Conservation (phyloP, 2,329 filamentous ascomycete genomes). For the Aspergillus luchuensis region DNA sequence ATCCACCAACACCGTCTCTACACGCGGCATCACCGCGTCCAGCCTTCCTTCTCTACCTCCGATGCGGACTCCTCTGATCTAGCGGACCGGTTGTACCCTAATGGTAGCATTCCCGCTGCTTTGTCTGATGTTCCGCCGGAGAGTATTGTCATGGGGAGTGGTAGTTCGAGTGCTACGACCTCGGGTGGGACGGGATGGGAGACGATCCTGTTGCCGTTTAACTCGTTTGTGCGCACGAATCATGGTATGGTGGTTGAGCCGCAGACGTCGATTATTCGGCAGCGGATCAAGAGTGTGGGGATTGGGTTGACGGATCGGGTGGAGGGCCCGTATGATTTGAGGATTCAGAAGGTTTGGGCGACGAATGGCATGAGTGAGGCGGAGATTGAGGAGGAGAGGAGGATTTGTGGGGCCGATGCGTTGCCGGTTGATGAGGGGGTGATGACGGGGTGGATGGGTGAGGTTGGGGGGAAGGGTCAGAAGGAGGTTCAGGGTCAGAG, state of each 20-base stretch:
- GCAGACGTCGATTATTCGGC: slow-evolving; percentile 82
- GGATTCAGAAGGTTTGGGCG: slow-evolving; percentile 85
- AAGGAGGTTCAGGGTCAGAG: slow-evolving; percentile 10
- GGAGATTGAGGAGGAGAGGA: slow-evolving; percentile 44
- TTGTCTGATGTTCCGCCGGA: slow-evolving; percentile 43
- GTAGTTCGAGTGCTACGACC: slow-evolving; percentile 42
- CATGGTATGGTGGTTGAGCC: slow-evolving; percentile 90
- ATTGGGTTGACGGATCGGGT: slow-evolving; percentile 87
- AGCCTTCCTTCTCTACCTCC: slow-evolving; percentile 20
- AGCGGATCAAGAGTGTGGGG: slow-evolving; percentile 82
- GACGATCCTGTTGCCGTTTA: slow-evolving; percentile 87
- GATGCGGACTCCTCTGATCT: slow-evolving; percentile 27
- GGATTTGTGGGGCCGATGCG: slow-evolving; percentile 44
- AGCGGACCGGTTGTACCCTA: slow-evolving; percentile 28
- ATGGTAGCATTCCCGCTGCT: slow-evolving; percentile 33
- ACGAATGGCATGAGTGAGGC: slow-evolving; percentile 66
- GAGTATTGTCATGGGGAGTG: slow-evolving; percentile 37
- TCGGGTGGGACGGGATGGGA: slow-evolving; percentile 86
- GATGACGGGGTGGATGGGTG: slow-evolving; percentile 28
- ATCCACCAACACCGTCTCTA: slow-evolving; percentile 90
- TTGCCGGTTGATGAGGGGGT: slow-evolving; percentile 41
- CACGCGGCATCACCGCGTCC: slow-evolving; percentile 45
- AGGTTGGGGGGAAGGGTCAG: too few species aligned
- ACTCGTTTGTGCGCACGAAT: slow-evolving; percentile 93
- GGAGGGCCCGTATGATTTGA: slow-evolving; percentile 84